Conservation (phyloP, 1,139 yeast genomes). For the Candida tropicalis region DNA sequence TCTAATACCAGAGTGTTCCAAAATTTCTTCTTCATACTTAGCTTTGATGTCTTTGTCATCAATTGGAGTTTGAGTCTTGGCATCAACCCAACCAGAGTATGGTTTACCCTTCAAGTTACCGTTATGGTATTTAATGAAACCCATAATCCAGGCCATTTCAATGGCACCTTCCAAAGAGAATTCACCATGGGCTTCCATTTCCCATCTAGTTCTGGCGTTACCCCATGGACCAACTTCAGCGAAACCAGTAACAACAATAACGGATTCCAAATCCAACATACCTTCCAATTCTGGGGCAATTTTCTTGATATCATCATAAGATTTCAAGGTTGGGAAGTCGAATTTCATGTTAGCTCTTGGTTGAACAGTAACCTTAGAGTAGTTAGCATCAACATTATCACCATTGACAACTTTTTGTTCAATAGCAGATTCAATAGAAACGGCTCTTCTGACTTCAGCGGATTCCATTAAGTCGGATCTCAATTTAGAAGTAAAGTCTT, state of each 20-base stretch:
- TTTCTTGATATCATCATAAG: constrained; percentile 72
- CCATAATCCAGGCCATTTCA: constrained; percentile 99
- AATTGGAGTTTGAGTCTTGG: constrained; percentile 89
- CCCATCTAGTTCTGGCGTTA: constrained; percentile 99
- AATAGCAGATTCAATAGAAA: constrained; percentile 86
- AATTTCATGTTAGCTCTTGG: constrained; percentile 96
- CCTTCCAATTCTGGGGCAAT: constrained; percentile 82
- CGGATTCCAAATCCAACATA: constrained; percentile 86
- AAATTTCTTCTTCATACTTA: constrained; percentile 84
- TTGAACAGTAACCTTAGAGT: constrained; percentile 70
- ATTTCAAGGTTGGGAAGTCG: constrained; percentile 85
- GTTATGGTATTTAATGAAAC: constrained; percentile 89
- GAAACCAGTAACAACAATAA: constrained; percentile 94
- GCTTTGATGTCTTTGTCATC: constrained; percentile 92
- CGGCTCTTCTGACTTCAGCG: constrained; percentile 93
- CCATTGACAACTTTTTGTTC: constrained; percentile 95
- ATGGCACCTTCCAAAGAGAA: constrained; percentile 98
- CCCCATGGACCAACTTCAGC: constrained; percentile 99
- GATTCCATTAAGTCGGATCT: constrained; percentile 83
- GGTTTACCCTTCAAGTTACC: constrained; percentile 88
- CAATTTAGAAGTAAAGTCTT: constrained; percentile 80
- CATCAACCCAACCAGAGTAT: constrained; percentile 96
- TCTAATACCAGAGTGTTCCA: constrained; percentile 95
- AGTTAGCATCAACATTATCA: constrained; percentile 84
- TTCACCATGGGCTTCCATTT: constrained; percentile 94